Conservation (phyloP, 225 moss, liverwort and hornwort genomes). For the Lunularia cruciata region DNA sequence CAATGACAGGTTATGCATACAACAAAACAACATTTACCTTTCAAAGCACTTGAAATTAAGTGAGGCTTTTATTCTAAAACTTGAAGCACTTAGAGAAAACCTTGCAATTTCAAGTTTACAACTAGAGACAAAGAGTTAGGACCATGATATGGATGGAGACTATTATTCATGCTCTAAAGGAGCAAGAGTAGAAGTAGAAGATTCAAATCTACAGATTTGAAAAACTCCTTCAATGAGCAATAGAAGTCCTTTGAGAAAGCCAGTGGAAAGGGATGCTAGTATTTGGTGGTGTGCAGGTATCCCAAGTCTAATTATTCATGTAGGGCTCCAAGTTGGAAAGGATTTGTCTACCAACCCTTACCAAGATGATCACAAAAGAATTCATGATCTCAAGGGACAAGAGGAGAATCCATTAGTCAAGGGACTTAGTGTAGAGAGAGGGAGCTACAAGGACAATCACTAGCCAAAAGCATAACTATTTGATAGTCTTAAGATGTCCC, state of each 20-base stretch:
- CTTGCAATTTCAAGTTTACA: too few species aligned
- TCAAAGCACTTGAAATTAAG: too few species aligned
- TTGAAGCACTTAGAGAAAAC: too few species aligned
- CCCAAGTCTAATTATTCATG: slow-evolving; percentile 29
- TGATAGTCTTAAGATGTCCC: slow-evolving; percentile 48
- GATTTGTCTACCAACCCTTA: slow-evolving; percentile 35
- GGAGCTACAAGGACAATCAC: slow-evolving; percentile 19
- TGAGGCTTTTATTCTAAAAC: too few species aligned
- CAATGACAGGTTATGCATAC: too few species aligned
- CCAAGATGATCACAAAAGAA: slow-evolving; percentile 34
- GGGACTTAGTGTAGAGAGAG: slow-evolving; percentile 27
- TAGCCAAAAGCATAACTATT: slow-evolving; percentile 26
- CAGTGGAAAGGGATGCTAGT: slow-evolving; percentile 23
- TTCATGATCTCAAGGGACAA: slow-evolving; percentile 26
- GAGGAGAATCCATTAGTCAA: slow-evolving; percentile 24
- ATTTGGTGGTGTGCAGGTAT: slow-evolving; percentile 11
- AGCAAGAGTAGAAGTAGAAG: slow-evolving; percentile 48
- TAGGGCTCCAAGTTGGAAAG: slow-evolving; percentile 6
- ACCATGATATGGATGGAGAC: slow-evolving; percentile 61
- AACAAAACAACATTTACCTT: too few species aligned
- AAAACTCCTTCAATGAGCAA: slow-evolving; percentile 53
- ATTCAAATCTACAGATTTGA: slow-evolving; percentile 49
- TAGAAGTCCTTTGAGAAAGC: slow-evolving; percentile 42
- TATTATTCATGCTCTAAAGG: slow-evolving; percentile 48
- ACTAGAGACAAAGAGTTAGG: too few species aligned